Conservation (phyloP, 139 green algal genomes). For the Yamagishiella unicocca region DNA sequence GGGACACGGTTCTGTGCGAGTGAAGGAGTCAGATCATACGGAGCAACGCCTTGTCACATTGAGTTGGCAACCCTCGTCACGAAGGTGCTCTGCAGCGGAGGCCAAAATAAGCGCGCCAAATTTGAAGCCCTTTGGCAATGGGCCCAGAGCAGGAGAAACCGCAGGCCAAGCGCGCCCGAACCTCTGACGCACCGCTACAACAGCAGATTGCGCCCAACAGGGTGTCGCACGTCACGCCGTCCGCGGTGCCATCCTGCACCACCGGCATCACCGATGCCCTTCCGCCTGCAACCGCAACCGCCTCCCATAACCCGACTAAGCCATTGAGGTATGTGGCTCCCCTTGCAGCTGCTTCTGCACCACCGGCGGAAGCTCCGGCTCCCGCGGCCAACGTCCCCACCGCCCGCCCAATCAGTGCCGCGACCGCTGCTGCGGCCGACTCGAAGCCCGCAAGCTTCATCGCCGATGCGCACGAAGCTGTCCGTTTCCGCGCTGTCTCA, state of each 20-base stretch:
- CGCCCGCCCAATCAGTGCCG: neutral
- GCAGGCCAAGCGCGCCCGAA: neutral
- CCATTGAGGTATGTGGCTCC: neutral
- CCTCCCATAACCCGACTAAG: neutral
- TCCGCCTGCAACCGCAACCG: neutral
- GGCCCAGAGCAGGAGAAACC: neutral
- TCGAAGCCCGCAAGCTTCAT: neutral
- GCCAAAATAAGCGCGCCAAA: neutral
- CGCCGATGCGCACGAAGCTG: slow-evolving; percentile 1
- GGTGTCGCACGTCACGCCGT: neutral
- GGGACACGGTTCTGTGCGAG: too few species aligned
- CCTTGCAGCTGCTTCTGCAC: neutral
- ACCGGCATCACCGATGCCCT: slow-evolving; percentile 2
- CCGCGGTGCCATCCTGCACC: neutral
- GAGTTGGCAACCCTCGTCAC: too few species aligned
- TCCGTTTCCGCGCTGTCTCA: slow-evolving; percentile 20
- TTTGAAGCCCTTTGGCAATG: neutral
- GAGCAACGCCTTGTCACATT: too few species aligned
- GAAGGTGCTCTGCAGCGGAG: too few species aligned
- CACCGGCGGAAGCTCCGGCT: too few species aligned
- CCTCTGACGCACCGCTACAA: neutral
- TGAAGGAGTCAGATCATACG: too few species aligned
- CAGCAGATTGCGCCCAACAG: neutral
- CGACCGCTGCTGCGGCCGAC: neutral
- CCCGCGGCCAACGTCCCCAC: neutral